Base-by-base conservation (phyloP, 805 yeast species). In the Ogataea sp. region DNA sequence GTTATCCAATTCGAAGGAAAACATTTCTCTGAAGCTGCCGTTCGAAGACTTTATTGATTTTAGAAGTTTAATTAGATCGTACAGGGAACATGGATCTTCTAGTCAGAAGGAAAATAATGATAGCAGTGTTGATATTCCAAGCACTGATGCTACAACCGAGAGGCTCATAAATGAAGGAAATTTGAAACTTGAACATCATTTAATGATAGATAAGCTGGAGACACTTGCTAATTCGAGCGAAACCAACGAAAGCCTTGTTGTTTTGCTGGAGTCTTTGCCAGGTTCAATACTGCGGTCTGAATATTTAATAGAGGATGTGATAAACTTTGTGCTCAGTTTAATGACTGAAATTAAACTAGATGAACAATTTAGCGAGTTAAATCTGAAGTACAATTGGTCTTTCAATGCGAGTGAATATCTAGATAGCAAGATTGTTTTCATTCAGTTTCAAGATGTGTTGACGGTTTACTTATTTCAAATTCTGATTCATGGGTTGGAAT, bases 371-470 rank as follows among this genome's bases (percentile, higher is more conserved):
- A 23, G 15, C 6, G 31, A 32, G 2, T 15, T 48, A 8, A 42
- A 43, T 32, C 9, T 15, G 2, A 36, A 36, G 4, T 59, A 44
- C 39, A 35, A 32, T 9, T 60, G 65, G 64, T 44, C 50, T 16
- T 46, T 43, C 37, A 37, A 53, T 6, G 38, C 39, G 11, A 39
- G 41, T 21, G 53, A 51, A 6, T 37, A 37, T 21, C 24, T 42
- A 3, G 55, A 44, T 9, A 32, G 31, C 20, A 52, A 44, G 18
- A 32, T 39, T 7, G 45, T 61, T 1, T 62, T 48, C 42, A 32
- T 62, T 4, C 39, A 43, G 23, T 61, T 61, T 36, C 39, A 43
- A 3, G 64, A 59, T 39, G 36, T 56, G 1, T 33, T 53, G 36
- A 49, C 59, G 3, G 31, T 59, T 31, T 43, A 43, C 23, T 34